Evolutionary conservation across 495 filamentous ascomycete genomes (phyloP).

Genomic region (Lophiotrema nucula): DNA sequence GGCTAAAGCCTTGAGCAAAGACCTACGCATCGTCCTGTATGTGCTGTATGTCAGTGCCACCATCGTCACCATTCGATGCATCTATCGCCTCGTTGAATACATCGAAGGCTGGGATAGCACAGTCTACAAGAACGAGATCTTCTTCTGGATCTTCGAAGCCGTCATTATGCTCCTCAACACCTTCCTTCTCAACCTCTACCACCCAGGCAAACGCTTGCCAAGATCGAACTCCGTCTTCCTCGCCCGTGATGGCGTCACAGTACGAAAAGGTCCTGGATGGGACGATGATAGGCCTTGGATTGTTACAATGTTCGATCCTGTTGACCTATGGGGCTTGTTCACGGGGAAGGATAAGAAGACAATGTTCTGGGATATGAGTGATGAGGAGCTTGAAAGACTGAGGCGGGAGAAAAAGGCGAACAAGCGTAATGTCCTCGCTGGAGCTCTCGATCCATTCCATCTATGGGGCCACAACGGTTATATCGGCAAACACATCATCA

Average conservation of each 20-base stretch:
- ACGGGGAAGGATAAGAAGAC: conserved; percentile 36
- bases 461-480: conserved; percentile 25
- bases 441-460: conserved; percentile 27
- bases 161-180: conserved; percentile 42
- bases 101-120: conserved; percentile 31
- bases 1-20: conserved; percentile 52
- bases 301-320: conserved; percentile 37
- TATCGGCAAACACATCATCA: conserved; percentile 26
- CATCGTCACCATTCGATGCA: conserved; percentile 41
- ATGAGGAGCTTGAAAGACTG: conserved; percentile 22
- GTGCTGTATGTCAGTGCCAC: conserved; percentile 37
- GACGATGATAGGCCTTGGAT: conserved; percentile 34
- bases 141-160: conserved; percentile 45
- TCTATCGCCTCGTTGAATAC: conserved; percentile 40
- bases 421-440: conserved; percentile 15
- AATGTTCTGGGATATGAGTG: conserved; percentile 39
- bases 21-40: conserved; percentile 56
- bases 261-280: conserved; percentile 40
- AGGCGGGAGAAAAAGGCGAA: conserved; percentile 26
- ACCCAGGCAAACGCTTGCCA: conserved; percentile 38
- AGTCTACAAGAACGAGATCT: conserved; percentile 38
- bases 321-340: conserved; percentile 37
- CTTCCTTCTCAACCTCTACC: conserved; percentile 36
- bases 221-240: conserved; percentile 35
- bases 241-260: conserved; percentile 35